Evolutionary conservation across 345 rosid genomes (phyloP).

Genomic region (Aegle marmelos): DNA sequence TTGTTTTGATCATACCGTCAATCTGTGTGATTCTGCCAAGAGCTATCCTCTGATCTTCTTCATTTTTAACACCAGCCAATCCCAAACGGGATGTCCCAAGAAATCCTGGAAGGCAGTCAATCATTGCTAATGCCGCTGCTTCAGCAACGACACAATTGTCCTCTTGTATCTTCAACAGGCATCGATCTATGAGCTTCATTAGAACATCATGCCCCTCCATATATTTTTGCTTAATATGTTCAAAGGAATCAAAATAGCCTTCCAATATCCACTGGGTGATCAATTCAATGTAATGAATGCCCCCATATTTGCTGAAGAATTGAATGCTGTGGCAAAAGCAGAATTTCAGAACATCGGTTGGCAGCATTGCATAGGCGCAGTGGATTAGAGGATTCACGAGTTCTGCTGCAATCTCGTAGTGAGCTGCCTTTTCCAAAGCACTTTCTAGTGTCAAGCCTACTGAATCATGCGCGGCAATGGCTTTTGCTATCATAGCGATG

Average conservation of each 20-base stretch:
- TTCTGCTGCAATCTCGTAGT: background rate
- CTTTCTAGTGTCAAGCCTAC: background rate
- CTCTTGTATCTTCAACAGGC: slow-evolving; percentile 47
- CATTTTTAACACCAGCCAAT: slow-evolving; percentile 25
- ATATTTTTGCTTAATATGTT: slow-evolving; percentile 40
- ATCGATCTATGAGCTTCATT: slow-evolving; percentile 46
- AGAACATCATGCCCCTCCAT: slow-evolving; percentile 40
- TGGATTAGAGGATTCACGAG: slow-evolving; percentile 10
- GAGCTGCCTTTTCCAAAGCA: background rate
- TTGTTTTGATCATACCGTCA: slow-evolving; percentile 51
- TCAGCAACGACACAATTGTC: slow-evolving; percentile 42
- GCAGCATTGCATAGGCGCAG: slow-evolving; percentile 25
- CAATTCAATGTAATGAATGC: slow-evolving; percentile 49
- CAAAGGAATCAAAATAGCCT: slow-evolving; percentile 47
- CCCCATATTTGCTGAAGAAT: slow-evolving; percentile 30
- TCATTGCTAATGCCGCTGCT: slow-evolving; percentile 18
- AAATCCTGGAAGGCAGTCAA: slow-evolving; percentile 32
- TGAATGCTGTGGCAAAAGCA: slow-evolving; percentile 55
- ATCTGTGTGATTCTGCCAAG: slow-evolving; percentile 40
- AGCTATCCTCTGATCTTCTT: slow-evolving; percentile 17
- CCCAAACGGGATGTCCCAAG: slow-evolving; percentile 28
- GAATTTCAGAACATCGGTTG: slow-evolving; percentile 1
- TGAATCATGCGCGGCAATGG: slow-evolving; percentile 1
- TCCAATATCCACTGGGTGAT: slow-evolving; percentile 67
- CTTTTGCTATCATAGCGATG: slow-evolving; percentile 31